Evolutionary conservation across 768 basidiomycete genomes (phyloP).

Genomic region (Hydnomerulius pinastri): DNA sequence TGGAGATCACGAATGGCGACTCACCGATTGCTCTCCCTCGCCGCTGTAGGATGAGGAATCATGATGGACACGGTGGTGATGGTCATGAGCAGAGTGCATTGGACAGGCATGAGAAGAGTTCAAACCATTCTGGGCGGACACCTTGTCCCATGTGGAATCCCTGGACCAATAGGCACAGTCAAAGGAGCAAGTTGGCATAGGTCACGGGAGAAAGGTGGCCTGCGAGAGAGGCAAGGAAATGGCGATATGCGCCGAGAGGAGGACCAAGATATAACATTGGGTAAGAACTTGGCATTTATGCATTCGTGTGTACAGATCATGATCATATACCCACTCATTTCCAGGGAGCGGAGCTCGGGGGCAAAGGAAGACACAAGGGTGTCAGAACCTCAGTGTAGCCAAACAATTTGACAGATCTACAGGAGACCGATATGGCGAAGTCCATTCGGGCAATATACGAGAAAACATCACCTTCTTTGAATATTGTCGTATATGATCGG

Average conservation of each 20-base stretch:
- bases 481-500: conserved; percentile 22
- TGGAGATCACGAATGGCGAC: conserved; percentile 11
- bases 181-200: conserved; percentile 31
- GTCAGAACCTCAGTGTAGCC: conserved; percentile 34
- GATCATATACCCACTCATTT: conserved; percentile 41
- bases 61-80: conserved; percentile 26
- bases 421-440: conserved; percentile 34
- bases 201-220: conserved; percentile 24
- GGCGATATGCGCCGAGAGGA: conserved; percentile 22
- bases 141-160: conserved; percentile 38
- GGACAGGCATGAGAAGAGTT: conserved; percentile 35
- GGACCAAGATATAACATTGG: conserved; percentile 32
- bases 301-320: conserved; percentile 36
- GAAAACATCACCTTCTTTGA: conserved; percentile 27
- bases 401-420: conserved; percentile 37
- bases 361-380: conserved; percentile 39
- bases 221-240: conserved; percentile 22
- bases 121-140: conserved; percentile 39
- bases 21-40: conserved; percentile 30
- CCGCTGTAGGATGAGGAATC: conserved; percentile 23
- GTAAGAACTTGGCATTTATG: conserved; percentile 40
- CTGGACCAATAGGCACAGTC: conserved; percentile 31
- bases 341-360: conserved; percentile 43
- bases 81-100: conserved; percentile 34
- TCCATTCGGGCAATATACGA: conserved; percentile 32